Evolutionary conservation across 805 yeast genomes (phyloP).

Genomic region (Saccharomycopsis fodiens): DNA sequence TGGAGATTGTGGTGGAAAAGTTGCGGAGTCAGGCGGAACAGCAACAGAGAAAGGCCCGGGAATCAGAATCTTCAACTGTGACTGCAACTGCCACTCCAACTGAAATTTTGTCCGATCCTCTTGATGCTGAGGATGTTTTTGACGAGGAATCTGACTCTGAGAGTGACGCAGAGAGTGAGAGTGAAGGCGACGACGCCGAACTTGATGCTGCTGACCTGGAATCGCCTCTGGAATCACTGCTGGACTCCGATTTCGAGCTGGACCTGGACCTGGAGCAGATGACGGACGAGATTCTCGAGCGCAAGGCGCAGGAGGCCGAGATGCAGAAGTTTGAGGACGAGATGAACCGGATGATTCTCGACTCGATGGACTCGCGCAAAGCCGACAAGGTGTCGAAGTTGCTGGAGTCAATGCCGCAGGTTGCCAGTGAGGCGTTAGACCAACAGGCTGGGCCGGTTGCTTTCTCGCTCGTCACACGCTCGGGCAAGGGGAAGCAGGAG

Average conservation of each 20-base stretch:
- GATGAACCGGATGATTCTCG: neutral
- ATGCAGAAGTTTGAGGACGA: neutral
- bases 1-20: conserved; percentile 37
- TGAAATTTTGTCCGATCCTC: conserved; percentile 6
- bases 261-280: neutral
- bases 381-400: neutral
- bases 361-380: neutral
- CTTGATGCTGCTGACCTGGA: neutral
- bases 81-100: neutral
- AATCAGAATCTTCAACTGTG: conserved; percentile 9
- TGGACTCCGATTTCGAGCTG: neutral
- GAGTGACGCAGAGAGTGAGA: neutral
- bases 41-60: neutral
- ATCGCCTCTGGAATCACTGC: no score
- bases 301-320: neutral
- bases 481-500: conserved; percentile 37
- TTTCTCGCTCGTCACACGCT: conserved; percentile 49
- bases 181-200: neutral
- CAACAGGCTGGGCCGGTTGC: conserved; percentile 25
- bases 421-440: neutral
- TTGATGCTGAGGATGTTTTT: conserved; percentile 19
- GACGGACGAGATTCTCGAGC: neutral
- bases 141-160: conserved; percentile 17
- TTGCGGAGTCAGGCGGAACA: conserved; percentile 29
- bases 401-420: neutral